Evolutionary conservation across 371 early-diverging fungal species (phyloP).

Genomic region (Homolaphlyctis polyrhiza): DNA sequence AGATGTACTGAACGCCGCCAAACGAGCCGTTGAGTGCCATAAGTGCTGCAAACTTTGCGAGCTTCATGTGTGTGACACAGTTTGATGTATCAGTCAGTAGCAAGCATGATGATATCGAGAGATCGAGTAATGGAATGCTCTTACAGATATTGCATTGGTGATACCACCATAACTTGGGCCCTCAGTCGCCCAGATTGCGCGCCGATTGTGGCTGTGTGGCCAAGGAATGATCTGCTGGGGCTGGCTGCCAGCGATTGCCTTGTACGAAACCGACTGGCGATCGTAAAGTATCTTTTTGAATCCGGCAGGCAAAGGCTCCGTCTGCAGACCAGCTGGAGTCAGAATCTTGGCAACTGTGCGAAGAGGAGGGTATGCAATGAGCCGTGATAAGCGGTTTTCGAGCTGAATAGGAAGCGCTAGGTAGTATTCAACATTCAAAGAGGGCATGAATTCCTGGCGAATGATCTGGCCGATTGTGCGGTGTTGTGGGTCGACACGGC

Average conservation of each 20-base stretch:
- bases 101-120: slow-evolving; percentile 5
- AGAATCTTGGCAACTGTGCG: slow-evolving; percentile 38
- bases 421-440: slow-evolving; percentile 51
- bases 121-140: too few species aligned
- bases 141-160: slow-evolving; percentile 58
- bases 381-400: slow-evolving; percentile 35
- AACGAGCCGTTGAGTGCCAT: slow-evolving; percentile 63
- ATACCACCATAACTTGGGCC: slow-evolving; percentile 23
- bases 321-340: slow-evolving; percentile 23
- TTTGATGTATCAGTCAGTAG: slow-evolving; percentile 1
- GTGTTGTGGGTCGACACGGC: slow-evolving; percentile 50
- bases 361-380: slow-evolving; percentile 38
- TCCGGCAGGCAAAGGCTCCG: slow-evolving; percentile 17
- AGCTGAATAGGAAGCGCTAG: slow-evolving; percentile 38
- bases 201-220: slow-evolving; percentile 26
- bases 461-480: slow-evolving; percentile 56
- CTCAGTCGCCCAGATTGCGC: slow-evolving; percentile 22
- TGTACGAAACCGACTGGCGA: slow-evolving; percentile 30
- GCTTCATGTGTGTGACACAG: too few species aligned
- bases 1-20: slow-evolving; percentile 20
- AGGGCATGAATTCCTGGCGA: slow-evolving; percentile 46
- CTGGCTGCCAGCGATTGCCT: slow-evolving; percentile 14
- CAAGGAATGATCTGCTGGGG: slow-evolving; percentile 22
- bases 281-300: slow-evolving; percentile 29
- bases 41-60: slow-evolving; percentile 60